Conservation (phyloP, 768 basidiomycete species). For the Coprinopsis marcescibilis region DNA sequence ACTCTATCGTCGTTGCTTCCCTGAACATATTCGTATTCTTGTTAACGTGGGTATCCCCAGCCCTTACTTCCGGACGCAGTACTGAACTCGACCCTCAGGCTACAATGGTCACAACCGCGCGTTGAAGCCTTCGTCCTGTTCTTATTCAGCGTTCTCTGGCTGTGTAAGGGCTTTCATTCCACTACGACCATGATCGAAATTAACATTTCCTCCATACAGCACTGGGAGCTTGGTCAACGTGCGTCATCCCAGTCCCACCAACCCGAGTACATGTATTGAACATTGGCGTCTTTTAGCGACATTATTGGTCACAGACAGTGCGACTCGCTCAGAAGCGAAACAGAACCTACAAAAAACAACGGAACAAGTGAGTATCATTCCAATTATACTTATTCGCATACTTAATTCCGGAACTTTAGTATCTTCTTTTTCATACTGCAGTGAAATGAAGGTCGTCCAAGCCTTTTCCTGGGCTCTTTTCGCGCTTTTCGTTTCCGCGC, state of each 20-base stretch:
- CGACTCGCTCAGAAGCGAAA: conserved; percentile 38
- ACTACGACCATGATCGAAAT: conserved; percentile 5
- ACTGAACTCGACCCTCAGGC: conserved; percentile 27
- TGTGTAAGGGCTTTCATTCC: conserved; percentile 42
- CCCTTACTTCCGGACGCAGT: background rate
- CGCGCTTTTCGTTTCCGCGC: conserved; percentile 37
- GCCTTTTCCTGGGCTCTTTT: conserved; percentile 78
- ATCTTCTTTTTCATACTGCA: conserved; percentile 67
- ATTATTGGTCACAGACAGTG: conserved; percentile 64
- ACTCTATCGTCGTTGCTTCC: conserved; percentile 59
- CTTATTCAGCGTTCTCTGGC: conserved; percentile 59
- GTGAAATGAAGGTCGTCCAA: conserved; percentile 75
- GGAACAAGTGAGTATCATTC: conserved; percentile 56
- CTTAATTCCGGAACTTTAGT: too few relatives aligned
- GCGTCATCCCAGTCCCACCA: conserved; percentile 18
- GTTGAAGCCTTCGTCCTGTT: conserved; percentile 53
- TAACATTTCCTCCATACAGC: conserved; percentile 33
- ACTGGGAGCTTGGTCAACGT: conserved; percentile 74
- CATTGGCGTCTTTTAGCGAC: conserved; percentile 40
- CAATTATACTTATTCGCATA: too few relatives aligned
- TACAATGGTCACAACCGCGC: conserved; percentile 66
- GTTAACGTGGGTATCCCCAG: conserved; percentile 39
- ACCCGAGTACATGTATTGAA: background rate
- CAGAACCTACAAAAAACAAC: conserved; percentile 39
- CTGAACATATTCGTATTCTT: conserved; percentile 60